These are phyloP conservation scores for Penicillium sp. DNA, from an alignment of 2,329 filamentous ascomycete species.

Conservation along the genomic window DNA sequence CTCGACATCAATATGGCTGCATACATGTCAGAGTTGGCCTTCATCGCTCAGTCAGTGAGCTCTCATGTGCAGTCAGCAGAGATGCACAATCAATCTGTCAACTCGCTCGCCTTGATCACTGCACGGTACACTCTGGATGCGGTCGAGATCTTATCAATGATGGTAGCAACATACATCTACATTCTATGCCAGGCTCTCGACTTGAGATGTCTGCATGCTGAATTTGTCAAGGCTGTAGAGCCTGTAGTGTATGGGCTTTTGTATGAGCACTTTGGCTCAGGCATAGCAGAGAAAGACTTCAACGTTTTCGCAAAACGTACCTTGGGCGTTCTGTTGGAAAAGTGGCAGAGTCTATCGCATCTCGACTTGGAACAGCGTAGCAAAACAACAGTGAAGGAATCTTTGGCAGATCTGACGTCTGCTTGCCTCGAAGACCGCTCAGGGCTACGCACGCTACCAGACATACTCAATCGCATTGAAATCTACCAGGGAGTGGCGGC, in stretches of 20 bases:
- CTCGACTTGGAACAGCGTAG: conserved; percentile 13
- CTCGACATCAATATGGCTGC: conserved; percentile 63
- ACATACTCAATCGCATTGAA: conserved; percentile 4
- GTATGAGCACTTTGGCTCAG: conserved; percentile 5
- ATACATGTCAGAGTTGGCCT: conserved; percentile 60
- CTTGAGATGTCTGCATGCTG: conserved; percentile 34
- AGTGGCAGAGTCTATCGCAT: conserved; percentile 15
- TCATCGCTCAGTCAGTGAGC: conserved; percentile 59
- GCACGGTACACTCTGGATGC: conserved; percentile 56
- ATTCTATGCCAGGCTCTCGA: conserved; percentile 58
- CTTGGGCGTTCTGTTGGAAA: conserved; percentile 8
- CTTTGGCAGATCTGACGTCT: conserved; percentile 10
- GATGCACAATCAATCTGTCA: conserved; percentile 64
- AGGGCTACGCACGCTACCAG: not conserved
- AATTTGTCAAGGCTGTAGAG: conserved; percentile 11
- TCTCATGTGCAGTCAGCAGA: conserved; percentile 63
- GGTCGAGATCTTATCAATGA: conserved; percentile 53
- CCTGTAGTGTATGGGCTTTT: conserved; percentile 9
- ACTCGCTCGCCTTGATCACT: conserved; percentile 60
- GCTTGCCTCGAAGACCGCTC: conserved; percentile 4
- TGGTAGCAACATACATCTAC: conserved; percentile 54
- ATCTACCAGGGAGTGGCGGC: conserved; percentile 7
- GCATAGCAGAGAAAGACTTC: conserved; percentile 1
- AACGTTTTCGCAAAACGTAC: conserved; percentile 4
- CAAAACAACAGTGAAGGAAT: conserved; percentile 9